Percentiles rank a stretch among this genome's conserved stretches.
phyloP scores from a whole-genome alignment of 345 rosid species.

The Hirschfeldia incana region DNA sequence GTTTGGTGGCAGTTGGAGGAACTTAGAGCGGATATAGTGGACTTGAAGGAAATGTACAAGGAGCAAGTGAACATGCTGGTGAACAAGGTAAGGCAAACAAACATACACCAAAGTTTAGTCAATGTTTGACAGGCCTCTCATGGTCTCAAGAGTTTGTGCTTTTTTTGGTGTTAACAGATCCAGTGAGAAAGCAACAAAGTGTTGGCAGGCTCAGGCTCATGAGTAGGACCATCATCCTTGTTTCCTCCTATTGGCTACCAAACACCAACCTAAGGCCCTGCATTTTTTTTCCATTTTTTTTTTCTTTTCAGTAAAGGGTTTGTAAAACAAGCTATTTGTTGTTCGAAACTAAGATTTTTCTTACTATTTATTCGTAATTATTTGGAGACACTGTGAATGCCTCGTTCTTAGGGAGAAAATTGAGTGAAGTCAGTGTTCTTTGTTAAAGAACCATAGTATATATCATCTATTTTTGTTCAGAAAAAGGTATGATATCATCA shows the following conservation, averaged over 20 bases:
- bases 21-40: slow-evolving; percentile 91
- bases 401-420: neutral
- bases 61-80: slow-evolving; percentile 99
- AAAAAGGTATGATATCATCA: neutral
- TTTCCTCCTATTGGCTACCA: slow-evolving; percentile 20
- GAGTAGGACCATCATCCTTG: slow-evolving; percentile 9
- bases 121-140: slow-evolving; percentile 6
- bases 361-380: slow-evolving; percentile 24
- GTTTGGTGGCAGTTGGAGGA: slow-evolving; percentile 84
- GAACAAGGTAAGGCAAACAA: slow-evolving; percentile 64
- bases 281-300: neutral
- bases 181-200: slow-evolving; percentile 34
- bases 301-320: neutral
- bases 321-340: slow-evolving; percentile 8
- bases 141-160: slow-evolving; percentile 20
- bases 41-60: slow-evolving; percentile 99
- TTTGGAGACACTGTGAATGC: slow-evolving; percentile 6
- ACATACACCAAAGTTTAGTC: neutral
- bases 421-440: neutral
- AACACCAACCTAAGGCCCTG: slow-evolving; percentile 6
- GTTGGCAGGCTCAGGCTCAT: slow-evolving; percentile 12
- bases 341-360: neutral
- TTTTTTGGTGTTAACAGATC: slow-evolving; percentile 20
- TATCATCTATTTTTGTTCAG: neutral
- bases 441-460: neutral